Evolutionary conservation across 768 basidiomycete species (phyloP).

Genomic region (Mycena galericulata): DNA sequence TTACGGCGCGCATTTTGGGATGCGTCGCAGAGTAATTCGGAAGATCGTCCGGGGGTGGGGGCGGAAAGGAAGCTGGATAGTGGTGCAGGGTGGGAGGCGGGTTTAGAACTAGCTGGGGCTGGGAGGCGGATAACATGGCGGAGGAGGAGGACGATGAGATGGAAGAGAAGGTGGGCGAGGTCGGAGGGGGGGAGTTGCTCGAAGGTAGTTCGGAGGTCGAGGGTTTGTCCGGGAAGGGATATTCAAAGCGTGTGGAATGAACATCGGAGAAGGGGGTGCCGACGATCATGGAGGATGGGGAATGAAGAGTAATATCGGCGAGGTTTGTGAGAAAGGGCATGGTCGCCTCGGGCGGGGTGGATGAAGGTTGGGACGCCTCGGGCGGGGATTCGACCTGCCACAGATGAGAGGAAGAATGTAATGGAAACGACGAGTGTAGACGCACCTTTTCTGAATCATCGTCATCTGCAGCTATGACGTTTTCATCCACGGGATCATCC

Average conservation of each 20-base stretch:
- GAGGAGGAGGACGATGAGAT: constrained; percentile 25
- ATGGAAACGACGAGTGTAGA: neutral
- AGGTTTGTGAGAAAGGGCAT: constrained; percentile 29
- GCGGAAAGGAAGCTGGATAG: constrained; percentile 30
- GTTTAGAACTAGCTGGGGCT: constrained; percentile 28
- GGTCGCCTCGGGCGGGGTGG: neutral
- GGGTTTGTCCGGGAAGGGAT: constrained; percentile 31
- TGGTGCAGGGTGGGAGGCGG: constrained; percentile 32
- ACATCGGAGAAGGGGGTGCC: constrained; percentile 32
- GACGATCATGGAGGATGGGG: constrained; percentile 31
- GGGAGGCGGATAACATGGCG: constrained; percentile 17
- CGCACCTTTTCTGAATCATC: constrained; percentile 23
- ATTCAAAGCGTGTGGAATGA: constrained; percentile 32
- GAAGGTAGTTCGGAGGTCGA: constrained; percentile 12
- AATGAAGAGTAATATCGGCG: constrained; percentile 29
- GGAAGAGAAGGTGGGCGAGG: constrained; percentile 28
- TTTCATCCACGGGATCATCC: constrained; percentile 26
- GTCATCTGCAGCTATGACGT: constrained; percentile 26
- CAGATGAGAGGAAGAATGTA: neutral
- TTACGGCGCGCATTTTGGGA: constrained; percentile 34
- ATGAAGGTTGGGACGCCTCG: neutral
- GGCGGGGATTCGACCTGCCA: constrained; percentile 9
- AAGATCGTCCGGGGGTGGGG: constrained; percentile 28
- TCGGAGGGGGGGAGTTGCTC: constrained; percentile 8
- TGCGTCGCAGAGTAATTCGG: constrained; percentile 34